Conservation (phyloP, 305 asterid species). For the Rubia balearica region DNA sequence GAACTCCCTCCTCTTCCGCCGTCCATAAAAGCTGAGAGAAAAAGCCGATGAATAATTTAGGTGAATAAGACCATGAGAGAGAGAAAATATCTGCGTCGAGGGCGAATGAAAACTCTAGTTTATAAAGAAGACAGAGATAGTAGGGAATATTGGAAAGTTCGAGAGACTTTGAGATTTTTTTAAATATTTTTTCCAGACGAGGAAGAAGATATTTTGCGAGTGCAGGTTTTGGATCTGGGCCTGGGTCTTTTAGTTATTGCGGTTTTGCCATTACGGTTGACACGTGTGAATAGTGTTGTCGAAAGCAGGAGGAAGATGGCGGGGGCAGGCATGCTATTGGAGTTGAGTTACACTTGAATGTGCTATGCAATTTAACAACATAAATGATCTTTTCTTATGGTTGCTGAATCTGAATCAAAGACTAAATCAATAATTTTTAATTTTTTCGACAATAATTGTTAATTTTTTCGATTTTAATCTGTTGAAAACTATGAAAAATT, state of each 20-base stretch:
- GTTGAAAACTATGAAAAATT: no score
- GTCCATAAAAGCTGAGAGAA: constrained; percentile 33
- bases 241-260: not conserved
- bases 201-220: constrained; percentile 3
- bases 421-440: no score
- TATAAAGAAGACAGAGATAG: no score
- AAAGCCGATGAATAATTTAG: not conserved
- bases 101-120: not conserved
- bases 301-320: not conserved
- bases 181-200: not conserved
- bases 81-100: not conserved
- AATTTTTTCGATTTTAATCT: no score
- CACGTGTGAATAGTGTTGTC: constrained; percentile 1
- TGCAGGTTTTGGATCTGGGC: not conserved
- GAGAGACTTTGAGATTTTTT: not conserved
- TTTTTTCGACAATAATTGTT: no score
- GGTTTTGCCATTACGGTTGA: not conserved
- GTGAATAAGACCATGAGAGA: constrained; percentile 1
- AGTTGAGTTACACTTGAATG: not conserved
- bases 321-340: not conserved
- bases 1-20: constrained; percentile 54
- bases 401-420: no score
- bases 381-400: no score
- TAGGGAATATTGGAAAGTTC: constrained; percentile 3
- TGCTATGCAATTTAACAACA: no score